Evolutionary conservation across 768 basidiomycete species (phyloP).

Genomic region (Boletus tomentosulus): DNA sequence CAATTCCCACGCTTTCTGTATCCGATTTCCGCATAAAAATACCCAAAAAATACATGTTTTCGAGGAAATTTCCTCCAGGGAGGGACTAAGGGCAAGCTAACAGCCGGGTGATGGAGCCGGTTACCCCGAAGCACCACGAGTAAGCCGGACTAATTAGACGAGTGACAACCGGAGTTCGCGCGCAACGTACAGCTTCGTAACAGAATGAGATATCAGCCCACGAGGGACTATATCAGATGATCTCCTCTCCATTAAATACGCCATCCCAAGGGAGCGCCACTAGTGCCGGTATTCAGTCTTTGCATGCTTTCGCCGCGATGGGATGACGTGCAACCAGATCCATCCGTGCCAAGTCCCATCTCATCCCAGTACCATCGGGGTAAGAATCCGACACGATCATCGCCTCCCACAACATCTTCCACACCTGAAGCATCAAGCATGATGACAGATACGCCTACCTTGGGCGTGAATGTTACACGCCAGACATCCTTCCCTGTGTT

Average conservation of each 20-base stretch:
- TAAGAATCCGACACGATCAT: conserved; percentile 76
- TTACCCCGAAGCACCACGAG: conserved; percentile 17
- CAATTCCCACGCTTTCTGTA: conserved; percentile 29
- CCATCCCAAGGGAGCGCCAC: conserved; percentile 18
- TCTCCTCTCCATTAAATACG: conserved; percentile 18
- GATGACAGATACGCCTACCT: conserved; percentile 48
- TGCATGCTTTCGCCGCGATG: conserved; percentile 6
- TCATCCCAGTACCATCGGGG: conserved; percentile 65
- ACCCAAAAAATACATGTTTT: conserved; percentile 10
- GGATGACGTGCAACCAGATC: conserved; percentile 6
- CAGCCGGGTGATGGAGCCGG: conserved; percentile 8
- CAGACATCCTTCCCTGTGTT: conserved; percentile 46
- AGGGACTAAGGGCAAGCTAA: not conserved
- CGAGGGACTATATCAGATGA: conserved; percentile 17
- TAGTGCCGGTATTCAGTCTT: not conserved
- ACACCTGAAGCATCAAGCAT: conserved; percentile 46
- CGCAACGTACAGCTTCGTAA: conserved; percentile 21
- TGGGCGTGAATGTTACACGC: conserved; percentile 65
- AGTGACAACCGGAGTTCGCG: conserved; percentile 17
- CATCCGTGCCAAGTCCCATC: conserved; percentile 1
- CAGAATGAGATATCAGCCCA: not conserved
- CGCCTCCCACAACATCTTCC: conserved; percentile 57
- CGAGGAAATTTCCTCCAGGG: not conserved
- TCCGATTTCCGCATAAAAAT: conserved; percentile 16
- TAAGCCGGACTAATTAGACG: conserved; percentile 26